A percentile compares a stretch with the other conserved stretches of the same genome.
Conservation (phyloP, 179 eudicot genomes). For the Silene coronaria region DNA sequence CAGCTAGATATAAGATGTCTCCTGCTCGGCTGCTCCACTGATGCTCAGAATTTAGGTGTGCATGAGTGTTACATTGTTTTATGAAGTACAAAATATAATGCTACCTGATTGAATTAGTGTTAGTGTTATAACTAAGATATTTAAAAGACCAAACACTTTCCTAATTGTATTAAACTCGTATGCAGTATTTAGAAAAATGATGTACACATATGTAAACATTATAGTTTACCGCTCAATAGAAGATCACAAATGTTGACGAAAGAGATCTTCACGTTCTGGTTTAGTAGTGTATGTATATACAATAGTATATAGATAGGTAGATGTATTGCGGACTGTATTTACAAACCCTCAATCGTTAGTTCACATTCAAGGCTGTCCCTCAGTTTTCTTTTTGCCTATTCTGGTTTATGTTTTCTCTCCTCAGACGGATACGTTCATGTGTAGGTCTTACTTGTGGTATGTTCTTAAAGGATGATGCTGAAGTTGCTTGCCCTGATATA, state of each 20-base stretch:
- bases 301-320: not conserved
- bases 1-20: not conserved
- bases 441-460: constrained; percentile 90
- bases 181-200: too few relatives aligned
- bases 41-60: not conserved
- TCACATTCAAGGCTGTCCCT: not conserved
- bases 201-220: not conserved
- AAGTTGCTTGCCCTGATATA: constrained; percentile 73
- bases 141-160: not conserved
- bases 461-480: constrained; percentile 59
- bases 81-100: not conserved
- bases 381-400: not conserved
- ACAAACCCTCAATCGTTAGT: not conserved
- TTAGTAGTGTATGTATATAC: not conserved
- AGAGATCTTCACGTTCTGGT: not conserved
- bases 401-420: constrained; percentile 5
- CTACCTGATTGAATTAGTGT: not conserved
- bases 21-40: not conserved
- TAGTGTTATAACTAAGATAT: not conserved
- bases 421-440: constrained; percentile 32
- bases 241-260: not conserved
- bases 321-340: not conserved
- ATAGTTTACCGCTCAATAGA: not conserved
- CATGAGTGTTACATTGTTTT: not conserved
- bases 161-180: not conserved